Percentiles rank a stretch among this genome's conserved stretches.
Evolutionary conservation across 2,329 filamentous ascomycete genomes (phyloP).

Genomic region (Xylaria sp.): DNA sequence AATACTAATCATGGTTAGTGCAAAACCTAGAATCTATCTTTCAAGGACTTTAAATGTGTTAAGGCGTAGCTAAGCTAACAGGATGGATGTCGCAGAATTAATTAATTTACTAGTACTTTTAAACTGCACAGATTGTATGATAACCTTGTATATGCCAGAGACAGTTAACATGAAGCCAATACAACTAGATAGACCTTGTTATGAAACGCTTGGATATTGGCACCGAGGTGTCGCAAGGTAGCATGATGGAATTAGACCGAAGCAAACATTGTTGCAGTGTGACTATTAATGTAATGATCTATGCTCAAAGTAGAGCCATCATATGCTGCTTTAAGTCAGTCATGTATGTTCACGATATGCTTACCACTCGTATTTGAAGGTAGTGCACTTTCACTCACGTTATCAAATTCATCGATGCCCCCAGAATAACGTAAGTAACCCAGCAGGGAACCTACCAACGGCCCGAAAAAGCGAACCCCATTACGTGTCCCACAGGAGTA

Average conservation of each 20-base stretch:
- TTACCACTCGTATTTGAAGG: neutral
- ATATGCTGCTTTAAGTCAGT: neutral
- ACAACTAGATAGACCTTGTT: neutral
- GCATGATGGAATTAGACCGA: neutral
- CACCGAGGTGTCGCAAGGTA: neutral
- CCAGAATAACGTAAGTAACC: constrained; percentile 1
- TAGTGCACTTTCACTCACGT: neutral
- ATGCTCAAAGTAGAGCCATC: neutral
- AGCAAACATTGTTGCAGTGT: neutral
- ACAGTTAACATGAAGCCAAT: neutral
- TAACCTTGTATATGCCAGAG: neutral
- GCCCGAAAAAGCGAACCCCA: constrained; percentile 17
- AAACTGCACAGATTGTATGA: neutral
- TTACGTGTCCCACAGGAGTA: constrained; percentile 15
- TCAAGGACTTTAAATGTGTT: neutral
- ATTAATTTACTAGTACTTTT: neutral
- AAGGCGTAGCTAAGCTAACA: neutral
- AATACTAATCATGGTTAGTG: no score
- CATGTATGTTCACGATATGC: neutral
- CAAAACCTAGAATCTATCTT: neutral
- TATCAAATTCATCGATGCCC: constrained; percentile 10
- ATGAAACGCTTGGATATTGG: neutral
- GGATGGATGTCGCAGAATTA: neutral
- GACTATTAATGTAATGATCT: neutral
- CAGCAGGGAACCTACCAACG: constrained; percentile 15